Percentiles rank a stretch among this genome's conserved stretches.
phyloP scores from a whole-genome alignment of 192 early-diverging fungal species.

The Podila horticola region DNA sequence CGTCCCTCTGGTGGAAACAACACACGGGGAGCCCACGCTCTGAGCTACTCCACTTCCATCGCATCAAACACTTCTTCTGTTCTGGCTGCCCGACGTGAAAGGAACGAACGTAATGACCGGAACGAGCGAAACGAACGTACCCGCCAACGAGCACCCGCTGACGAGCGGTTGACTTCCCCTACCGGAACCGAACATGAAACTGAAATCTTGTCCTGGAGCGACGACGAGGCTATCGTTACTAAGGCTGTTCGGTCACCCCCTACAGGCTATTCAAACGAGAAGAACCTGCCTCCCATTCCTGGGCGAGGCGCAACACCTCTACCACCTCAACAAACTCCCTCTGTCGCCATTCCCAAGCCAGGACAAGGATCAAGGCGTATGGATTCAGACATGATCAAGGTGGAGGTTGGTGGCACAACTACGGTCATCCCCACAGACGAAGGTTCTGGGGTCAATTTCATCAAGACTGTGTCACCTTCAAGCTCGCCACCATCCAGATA shows the following conservation, averaged over 20 bases:
- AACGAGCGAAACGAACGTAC: slow-evolving; percentile 10
- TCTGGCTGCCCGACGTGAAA: slow-evolving; percentile 27
- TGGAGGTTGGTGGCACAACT: slow-evolving; percentile 37
- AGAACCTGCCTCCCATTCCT: slow-evolving; percentile 32
- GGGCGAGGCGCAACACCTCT: not conserved
- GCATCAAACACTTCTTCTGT: slow-evolving; percentile 39
- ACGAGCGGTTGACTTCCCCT: slow-evolving; percentile 44
- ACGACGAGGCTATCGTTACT: slow-evolving; percentile 47
- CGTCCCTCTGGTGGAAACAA: not conserved
- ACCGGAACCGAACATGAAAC: slow-evolving; percentile 48
- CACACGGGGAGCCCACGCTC: slow-evolving; percentile 12
- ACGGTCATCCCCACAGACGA: slow-evolving; percentile 32
- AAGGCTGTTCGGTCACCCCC: slow-evolving; percentile 46
- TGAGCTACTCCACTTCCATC: slow-evolving; percentile 38
- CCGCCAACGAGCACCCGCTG: slow-evolving; percentile 1
- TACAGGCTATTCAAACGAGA: slow-evolving; percentile 35
- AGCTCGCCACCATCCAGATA: slow-evolving; percentile 11
- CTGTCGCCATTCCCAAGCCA: not conserved
- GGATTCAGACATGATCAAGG: slow-evolving; percentile 50
- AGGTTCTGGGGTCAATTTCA: slow-evolving; percentile 32
- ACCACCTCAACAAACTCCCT: not conserved
- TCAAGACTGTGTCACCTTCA: slow-evolving; percentile 23
- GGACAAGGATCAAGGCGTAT: not conserved
- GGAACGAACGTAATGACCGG: slow-evolving; percentile 30
- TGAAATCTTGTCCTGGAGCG: slow-evolving; percentile 46